Conservation (phyloP, 352 stramenopile genomes). For the Chrysophaeum taylorii region DNA sequence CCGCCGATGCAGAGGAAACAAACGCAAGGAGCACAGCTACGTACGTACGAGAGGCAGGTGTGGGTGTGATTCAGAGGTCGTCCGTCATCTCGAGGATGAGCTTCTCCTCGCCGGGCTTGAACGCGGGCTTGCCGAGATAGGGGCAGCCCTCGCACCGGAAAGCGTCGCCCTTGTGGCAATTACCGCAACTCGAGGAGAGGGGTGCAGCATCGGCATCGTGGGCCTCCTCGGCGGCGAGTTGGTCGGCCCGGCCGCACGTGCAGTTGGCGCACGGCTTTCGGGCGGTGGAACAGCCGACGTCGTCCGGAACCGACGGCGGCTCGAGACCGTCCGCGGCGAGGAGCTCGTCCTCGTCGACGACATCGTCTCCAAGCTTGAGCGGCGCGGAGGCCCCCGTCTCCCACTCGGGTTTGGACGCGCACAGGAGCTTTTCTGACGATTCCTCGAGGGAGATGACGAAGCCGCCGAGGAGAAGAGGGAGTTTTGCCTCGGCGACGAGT, state of each 20-base stretch:
- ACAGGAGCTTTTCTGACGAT: constrained; percentile 30
- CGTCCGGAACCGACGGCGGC: constrained; percentile 53
- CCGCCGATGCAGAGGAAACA: no score
- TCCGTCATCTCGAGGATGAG: constrained; percentile 55
- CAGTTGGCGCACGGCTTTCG: constrained; percentile 90
- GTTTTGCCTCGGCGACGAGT: no score
- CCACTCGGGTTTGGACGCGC: constrained; percentile 55
- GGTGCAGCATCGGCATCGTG: constrained; percentile 19
- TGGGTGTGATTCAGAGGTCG: constrained; percentile 27
- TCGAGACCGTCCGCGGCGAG: constrained; percentile 26
- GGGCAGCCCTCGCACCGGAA: constrained; percentile 91
- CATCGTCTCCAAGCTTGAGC: constrained; percentile 61
- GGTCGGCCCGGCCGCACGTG: constrained; percentile 72
- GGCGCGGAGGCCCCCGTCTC: constrained; percentile 42
- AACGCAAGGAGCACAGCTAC: no score
- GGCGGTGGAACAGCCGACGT: constrained; percentile 59
- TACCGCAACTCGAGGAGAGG: constrained; percentile 40
- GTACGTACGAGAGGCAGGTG: no score
- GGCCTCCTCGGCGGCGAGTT: constrained; percentile 15
- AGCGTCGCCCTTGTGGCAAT: constrained; percentile 91
- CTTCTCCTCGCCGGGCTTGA: constrained; percentile 69
- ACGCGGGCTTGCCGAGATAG: constrained; percentile 87
- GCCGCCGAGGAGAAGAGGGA: not conserved
- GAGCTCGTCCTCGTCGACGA: constrained; percentile 67
- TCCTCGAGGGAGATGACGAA: not conserved